phyloP scores from a whole-genome alignment of 495 filamentous ascomycete genomes.

The Astrothelium subdiscretum region DNA sequence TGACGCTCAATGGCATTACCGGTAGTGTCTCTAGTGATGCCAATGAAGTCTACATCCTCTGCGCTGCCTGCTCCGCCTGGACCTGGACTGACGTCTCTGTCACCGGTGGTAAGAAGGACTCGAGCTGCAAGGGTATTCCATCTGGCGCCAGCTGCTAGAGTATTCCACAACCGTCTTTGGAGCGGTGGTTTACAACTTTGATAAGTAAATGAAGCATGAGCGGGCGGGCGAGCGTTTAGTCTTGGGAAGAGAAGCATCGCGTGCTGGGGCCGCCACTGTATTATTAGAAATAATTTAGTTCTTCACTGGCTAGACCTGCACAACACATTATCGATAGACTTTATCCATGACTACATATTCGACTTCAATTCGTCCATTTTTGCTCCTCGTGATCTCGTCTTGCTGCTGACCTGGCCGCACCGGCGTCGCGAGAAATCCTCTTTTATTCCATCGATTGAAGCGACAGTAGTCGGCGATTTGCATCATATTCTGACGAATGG shows the following conservation, averaged over 20 bases:
- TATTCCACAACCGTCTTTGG: background rate
- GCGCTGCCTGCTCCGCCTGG: constrained; percentile 24
- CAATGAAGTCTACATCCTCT: constrained; percentile 40
- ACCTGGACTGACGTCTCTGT: constrained; percentile 18
- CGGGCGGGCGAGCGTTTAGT: background rate
- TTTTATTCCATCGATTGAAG: no score
- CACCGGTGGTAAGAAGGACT: constrained; percentile 20
- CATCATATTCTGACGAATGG: no score
- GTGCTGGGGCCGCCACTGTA: background rate
- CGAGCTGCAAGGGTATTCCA: constrained; percentile 16
- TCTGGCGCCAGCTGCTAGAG: constrained; percentile 10
- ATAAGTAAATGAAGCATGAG: background rate
- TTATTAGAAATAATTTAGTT: background rate
- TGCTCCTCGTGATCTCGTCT: no score
- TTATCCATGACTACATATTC: background rate
- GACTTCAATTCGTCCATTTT: background rate
- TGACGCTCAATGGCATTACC: constrained; percentile 41
- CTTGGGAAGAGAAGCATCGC: background rate
- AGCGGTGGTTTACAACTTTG: background rate
- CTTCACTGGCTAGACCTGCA: background rate
- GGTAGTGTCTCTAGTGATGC: constrained; percentile 38
- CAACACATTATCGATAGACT: background rate
- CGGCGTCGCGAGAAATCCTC: no score
- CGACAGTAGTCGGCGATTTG: no score
- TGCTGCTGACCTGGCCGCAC: no score